phyloP scores from a whole-genome alignment of 129 eudicot genomes.

The Apium graveolens region DNA sequence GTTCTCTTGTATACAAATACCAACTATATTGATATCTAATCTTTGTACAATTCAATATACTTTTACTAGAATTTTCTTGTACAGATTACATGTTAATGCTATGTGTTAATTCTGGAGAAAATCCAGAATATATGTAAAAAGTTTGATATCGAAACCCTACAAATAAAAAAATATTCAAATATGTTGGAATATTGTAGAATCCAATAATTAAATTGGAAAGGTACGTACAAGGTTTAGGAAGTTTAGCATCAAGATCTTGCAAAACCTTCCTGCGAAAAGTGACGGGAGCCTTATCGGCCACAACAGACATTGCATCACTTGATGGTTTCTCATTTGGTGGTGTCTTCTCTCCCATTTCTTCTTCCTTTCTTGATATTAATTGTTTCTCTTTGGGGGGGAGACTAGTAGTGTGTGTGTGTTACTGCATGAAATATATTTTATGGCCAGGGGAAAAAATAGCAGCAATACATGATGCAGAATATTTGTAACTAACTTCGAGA shows the following conservation, averaged over 20 bases:
- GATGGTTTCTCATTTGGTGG: slow-evolving; percentile 13
- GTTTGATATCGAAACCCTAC: too few relatives aligned
- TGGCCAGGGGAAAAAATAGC: background rate
- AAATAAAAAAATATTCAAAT: too few relatives aligned
- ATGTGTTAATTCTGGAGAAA: too few relatives aligned
- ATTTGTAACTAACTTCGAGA: background rate
- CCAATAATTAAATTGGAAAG: background rate
- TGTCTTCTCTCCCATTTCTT: slow-evolving; percentile 29
- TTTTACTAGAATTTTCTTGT: too few relatives aligned
- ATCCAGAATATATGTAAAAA: too few relatives aligned
- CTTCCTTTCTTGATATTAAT: background rate
- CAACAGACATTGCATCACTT: slow-evolving; percentile 31
- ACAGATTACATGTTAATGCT: too few relatives aligned
- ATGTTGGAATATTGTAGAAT: too few relatives aligned
- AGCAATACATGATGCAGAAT: background rate
- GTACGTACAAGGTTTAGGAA: slow-evolving; percentile 43
- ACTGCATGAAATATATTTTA: background rate
- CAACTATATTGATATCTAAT: too few relatives aligned
- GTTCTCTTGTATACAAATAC: too few relatives aligned
- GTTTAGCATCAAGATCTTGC: slow-evolving; percentile 34
- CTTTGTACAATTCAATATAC: too few relatives aligned
- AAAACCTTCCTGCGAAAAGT: slow-evolving; percentile 34
- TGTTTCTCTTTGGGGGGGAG: background rate
- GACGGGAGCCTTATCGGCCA: slow-evolving; percentile 40
- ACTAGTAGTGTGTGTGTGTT: background rate